Evolutionary conservation across 495 filamentous ascomycete species (phyloP).

Genomic region (Coniosporium apollinis): DNA sequence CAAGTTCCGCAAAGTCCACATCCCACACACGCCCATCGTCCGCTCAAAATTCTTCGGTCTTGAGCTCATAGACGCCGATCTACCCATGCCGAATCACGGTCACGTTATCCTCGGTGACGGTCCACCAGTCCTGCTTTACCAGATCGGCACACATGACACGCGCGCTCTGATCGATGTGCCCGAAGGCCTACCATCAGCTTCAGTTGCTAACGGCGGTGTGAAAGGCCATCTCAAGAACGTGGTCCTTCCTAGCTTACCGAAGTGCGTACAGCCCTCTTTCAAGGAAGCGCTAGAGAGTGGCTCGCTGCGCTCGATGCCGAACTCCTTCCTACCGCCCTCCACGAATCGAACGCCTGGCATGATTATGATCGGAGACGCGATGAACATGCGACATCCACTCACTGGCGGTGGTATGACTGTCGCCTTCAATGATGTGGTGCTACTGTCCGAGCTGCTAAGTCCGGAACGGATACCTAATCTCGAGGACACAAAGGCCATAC

Average conservation of each 20-base stretch:
- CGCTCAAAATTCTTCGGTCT: slow-evolving; percentile 79
- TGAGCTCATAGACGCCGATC: slow-evolving; percentile 71
- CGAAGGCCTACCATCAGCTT: slow-evolving; percentile 54
- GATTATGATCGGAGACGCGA: slow-evolving; percentile 72
- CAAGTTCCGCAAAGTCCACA: slow-evolving; percentile 73
- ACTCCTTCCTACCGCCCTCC: slow-evolving; percentile 70
- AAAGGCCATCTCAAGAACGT: slow-evolving; percentile 62
- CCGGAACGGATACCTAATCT: slow-evolving; percentile 50
- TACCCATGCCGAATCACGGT: slow-evolving; percentile 58
- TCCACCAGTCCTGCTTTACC: slow-evolving; percentile 80
- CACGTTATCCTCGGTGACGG: slow-evolving; percentile 74
- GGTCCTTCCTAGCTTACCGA: slow-evolving; percentile 61
- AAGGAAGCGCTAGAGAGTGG: slow-evolving; percentile 56
- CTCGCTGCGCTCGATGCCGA: slow-evolving; percentile 71
- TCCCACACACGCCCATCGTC: slow-evolving; percentile 48
- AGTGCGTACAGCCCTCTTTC: slow-evolving; percentile 57
- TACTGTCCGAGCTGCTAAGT: slow-evolving; percentile 53
- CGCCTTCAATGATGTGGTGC: slow-evolving; percentile 70
- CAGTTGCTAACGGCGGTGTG: slow-evolving; percentile 55
- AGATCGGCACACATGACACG: slow-evolving; percentile 92
- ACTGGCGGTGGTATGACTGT: slow-evolving; percentile 96
- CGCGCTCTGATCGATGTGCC: slow-evolving; percentile 84
- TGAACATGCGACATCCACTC: slow-evolving; percentile 93
- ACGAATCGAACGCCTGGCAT: slow-evolving; percentile 56
- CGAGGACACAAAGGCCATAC: slow-evolving; percentile 44